Evolutionary conservation across 75 land plant genomes (phyloP).

Genomic region (Isoetes taiwanensis): DNA sequence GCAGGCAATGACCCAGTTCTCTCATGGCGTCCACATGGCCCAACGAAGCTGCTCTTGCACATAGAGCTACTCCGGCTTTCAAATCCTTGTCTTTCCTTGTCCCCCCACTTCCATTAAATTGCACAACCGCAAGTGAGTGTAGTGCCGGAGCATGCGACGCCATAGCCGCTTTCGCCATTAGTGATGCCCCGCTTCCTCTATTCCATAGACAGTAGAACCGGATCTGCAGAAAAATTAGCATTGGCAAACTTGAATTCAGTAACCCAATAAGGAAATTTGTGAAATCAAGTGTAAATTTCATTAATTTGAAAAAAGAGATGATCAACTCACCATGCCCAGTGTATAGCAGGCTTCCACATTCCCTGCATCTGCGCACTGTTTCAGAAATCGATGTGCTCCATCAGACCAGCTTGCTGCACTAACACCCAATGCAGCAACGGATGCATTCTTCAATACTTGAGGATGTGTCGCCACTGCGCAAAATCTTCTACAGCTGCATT

Average conservation of each 20-base stretch:
- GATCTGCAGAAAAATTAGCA: conserved; percentile 29
- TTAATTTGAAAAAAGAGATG: no score
- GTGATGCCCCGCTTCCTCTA: conserved; percentile 41
- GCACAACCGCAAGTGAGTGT: conserved; percentile 70
- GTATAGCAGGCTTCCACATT: conserved; percentile 55
- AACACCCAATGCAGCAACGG: conserved; percentile 19
- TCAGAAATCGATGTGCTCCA: conserved; percentile 42
- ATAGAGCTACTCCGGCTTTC: conserved; percentile 72
- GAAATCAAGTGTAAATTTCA: no score
- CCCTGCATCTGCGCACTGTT: conserved; percentile 48
- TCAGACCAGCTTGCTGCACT: conserved; percentile 52
- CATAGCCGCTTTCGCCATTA: conserved; percentile 80
- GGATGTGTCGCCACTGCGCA: conserved; percentile 28
- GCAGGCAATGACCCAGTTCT: conserved; percentile 83
- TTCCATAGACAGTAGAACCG: conserved; percentile 54
- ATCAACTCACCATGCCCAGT: conserved; percentile 50
- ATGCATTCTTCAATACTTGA: conserved; percentile 30
- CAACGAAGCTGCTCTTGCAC: conserved; percentile 60
- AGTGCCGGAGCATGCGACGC: conserved; percentile 65
- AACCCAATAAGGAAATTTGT: background rate
- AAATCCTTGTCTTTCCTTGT: conserved; percentile 53
- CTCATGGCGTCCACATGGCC: conserved; percentile 81
- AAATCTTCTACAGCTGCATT: conserved; percentile 46
- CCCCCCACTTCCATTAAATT: conserved; percentile 93
- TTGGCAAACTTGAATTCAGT: background rate